Percentiles rank a stretch among this genome's conserved stretches.
Evolutionary conservation across 1,284 basidiomycete species (phyloP).

Genomic region (Neotropicomus parvogracilis): DNA sequence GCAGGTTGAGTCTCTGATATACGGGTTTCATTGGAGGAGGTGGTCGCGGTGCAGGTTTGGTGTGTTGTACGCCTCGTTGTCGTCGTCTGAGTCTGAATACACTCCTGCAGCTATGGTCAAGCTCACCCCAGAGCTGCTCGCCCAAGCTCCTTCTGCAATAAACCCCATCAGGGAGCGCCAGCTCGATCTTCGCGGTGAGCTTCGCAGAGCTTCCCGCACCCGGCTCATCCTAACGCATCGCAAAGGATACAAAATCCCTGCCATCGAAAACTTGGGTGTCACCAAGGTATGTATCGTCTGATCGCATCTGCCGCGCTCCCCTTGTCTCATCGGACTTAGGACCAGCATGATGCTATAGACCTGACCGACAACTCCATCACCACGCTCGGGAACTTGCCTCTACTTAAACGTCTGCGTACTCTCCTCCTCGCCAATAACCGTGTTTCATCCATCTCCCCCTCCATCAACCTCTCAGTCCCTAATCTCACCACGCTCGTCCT

Average conservation of each 20-base stretch:
- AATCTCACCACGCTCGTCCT: slow-evolving; percentile 79
- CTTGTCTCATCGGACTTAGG: slow-evolving; percentile 41
- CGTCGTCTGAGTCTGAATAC: slow-evolving; percentile 47
- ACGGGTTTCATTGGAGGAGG: slow-evolving; percentile 54
- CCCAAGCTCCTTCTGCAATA: slow-evolving; percentile 71
- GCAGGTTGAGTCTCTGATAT: slow-evolving; percentile 71
- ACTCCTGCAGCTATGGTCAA: slow-evolving; percentile 59
- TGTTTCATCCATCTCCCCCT: slow-evolving; percentile 77
- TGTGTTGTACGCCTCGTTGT: slow-evolving; percentile 27
- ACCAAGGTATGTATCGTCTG: slow-evolving; percentile 62
- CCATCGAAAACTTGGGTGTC: slow-evolving; percentile 99
- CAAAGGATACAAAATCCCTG: slow-evolving; percentile 91
- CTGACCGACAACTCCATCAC: slow-evolving; percentile 94
- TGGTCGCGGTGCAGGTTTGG: slow-evolving; percentile 6
- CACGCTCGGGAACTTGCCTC: slow-evolving; percentile 82
- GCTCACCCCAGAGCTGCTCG: slow-evolving; percentile 89
- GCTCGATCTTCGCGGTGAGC: slow-evolving; percentile 87
- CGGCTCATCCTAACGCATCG: slow-evolving; percentile 20
- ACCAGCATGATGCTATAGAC: slow-evolving; percentile 94
- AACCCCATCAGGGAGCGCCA: slow-evolving; percentile 94
- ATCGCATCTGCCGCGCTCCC: slow-evolving; percentile 16
- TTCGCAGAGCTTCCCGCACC: slow-evolving; percentile 18
- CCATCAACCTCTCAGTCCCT: slow-evolving; percentile 78
- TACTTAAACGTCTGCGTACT: slow-evolving; percentile 75
- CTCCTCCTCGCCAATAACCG: slow-evolving; percentile 87